phyloP scores from a whole-genome alignment of 495 filamentous ascomycete genomes.

The Daldinia vernicosa region DNA sequence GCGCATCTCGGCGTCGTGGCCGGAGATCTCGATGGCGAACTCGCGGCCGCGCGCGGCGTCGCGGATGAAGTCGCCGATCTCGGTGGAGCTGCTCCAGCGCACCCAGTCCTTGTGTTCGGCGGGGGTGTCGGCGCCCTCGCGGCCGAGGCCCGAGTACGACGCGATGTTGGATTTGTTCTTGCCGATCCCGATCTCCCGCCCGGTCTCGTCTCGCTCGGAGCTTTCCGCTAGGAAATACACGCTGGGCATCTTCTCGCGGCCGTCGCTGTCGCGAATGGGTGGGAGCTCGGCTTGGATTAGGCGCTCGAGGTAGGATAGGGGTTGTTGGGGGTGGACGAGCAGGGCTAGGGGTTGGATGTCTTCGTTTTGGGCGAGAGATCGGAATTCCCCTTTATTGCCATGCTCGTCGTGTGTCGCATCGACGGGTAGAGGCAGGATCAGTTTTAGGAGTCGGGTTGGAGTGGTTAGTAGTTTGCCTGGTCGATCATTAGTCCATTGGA shows the following conservation, averaged over 20 bases:
- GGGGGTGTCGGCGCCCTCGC: constrained; percentile 51
- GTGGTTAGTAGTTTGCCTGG: constrained; percentile 90
- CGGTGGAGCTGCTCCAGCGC: constrained; percentile 89
- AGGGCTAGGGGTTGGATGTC: constrained; percentile 85
- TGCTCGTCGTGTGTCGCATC: constrained; percentile 60
- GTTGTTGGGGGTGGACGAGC: constrained; percentile 90
- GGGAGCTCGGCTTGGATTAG: constrained; percentile 91
- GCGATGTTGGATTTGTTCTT: constrained; percentile 57
- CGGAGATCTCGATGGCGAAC: constrained; percentile 86
- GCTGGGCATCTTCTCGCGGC: constrained; percentile 71
- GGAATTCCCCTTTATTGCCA: constrained; percentile 53
- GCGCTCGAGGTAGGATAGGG: constrained; percentile 89
- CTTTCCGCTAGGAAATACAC: constrained; percentile 86
- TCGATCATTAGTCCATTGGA: background rate
- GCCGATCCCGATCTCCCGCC: constrained; percentile 39
- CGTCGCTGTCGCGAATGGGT: constrained; percentile 65
- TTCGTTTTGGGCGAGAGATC: constrained; percentile 58
- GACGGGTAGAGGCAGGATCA: constrained; percentile 82
- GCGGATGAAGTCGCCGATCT: constrained; percentile 94
- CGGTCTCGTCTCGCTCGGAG: constrained; percentile 65
- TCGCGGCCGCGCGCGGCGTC: constrained; percentile 85
- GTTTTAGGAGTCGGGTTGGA: constrained; percentile 86
- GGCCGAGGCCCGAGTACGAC: constrained; percentile 67
- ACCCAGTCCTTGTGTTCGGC: constrained; percentile 67
- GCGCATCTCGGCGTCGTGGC: constrained; percentile 71